Evolutionary conservation across 2,329 filamentous ascomycete species (phyloP), one percentile per base, ranked within the genome.

Genomic region (Fusarium robinianum): DNA sequence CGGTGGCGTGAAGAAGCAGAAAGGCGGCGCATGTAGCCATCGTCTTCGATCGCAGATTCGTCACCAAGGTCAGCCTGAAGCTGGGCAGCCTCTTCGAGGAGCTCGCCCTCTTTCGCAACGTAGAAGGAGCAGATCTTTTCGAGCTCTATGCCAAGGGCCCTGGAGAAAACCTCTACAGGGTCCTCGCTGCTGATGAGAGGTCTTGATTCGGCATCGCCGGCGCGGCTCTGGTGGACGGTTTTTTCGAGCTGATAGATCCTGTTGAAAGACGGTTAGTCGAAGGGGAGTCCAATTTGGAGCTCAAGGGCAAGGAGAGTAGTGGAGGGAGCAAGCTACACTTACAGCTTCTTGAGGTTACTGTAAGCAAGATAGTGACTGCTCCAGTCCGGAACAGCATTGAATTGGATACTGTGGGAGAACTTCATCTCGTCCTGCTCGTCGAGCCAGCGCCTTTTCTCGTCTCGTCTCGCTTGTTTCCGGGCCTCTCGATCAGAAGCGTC

Each of bases 301-400:
- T n/a, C n/a, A n/a, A n/a, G n/a, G n/a, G n/a, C n/a, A n/a, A n/a
- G n/a, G n/a, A n/a, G n/a, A n/a, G n/a, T n/a, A n/a, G n/a, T n/a
- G n/a, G n/a, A n/a, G n/a, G n/a, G 18, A 16, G 21, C 30, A 15
- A 27, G 11, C 29, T 40, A 77, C 87, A 64, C n/a, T n/a, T 69
- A 95, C 90, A 96, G 80, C 77, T 99, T 99, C 78, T 99, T 99
- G 61, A 99, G 80, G 65, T 96, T 97, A 74, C 91, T 96, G 72
- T 99, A 99, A 49, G 91, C 88, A 65, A 99, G 95, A 71, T 99
- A 99, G 71, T 97, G 84, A 63, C 85, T 91, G 75, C 90, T 96
- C 94, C 94, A 99, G 72, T 99, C 94, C n/a, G 94, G 94, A 61
- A 99, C 94, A 53, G 94, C 91, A 75, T 99, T 99, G 75, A 99